Conservation (phyloP, 2,329 filamentous ascomycete species). For the Diaporthe caulivora region DNA sequence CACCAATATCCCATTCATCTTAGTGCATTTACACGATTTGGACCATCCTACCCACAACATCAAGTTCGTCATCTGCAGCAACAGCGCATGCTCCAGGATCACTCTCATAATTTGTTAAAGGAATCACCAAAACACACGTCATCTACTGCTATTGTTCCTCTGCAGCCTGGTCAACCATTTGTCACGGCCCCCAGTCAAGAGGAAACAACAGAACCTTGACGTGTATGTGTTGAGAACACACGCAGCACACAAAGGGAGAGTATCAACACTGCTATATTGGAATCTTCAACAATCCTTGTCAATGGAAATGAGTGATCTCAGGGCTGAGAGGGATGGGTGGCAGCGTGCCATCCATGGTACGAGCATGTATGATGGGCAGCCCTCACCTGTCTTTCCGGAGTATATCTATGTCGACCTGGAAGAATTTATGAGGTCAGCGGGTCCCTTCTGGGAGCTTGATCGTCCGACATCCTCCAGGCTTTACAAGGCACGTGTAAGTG, state of each 20-base stretch:
- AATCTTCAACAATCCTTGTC: no score
- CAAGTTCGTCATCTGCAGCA: neutral
- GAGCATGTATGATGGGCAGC: neutral
- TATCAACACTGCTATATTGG: neutral
- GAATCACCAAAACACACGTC: neutral
- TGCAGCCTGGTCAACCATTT: neutral
- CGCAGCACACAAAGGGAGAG: neutral
- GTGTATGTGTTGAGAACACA: no score
- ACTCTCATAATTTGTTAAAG: neutral
- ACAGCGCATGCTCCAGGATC: neutral
- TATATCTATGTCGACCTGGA: constrained; percentile 27
- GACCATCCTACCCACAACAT: neutral
- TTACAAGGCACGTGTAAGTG: constrained; percentile 16
- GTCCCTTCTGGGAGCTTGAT: constrained; percentile 26
- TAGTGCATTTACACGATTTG: neutral
- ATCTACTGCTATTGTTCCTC: neutral
- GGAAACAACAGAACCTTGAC: neutral
- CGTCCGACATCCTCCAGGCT: constrained; percentile 20
- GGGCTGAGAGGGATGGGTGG: neutral
- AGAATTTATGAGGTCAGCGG: neutral
- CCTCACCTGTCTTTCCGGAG: constrained; percentile 30
- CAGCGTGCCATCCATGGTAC: neutral
- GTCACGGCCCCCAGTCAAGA: no score
- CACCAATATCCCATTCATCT: neutral
- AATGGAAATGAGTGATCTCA: neutral